Base-by-base conservation (phyloP, 2,329 filamentous ascomycete genomes). In the Calonectria fujianensis region DNA sequence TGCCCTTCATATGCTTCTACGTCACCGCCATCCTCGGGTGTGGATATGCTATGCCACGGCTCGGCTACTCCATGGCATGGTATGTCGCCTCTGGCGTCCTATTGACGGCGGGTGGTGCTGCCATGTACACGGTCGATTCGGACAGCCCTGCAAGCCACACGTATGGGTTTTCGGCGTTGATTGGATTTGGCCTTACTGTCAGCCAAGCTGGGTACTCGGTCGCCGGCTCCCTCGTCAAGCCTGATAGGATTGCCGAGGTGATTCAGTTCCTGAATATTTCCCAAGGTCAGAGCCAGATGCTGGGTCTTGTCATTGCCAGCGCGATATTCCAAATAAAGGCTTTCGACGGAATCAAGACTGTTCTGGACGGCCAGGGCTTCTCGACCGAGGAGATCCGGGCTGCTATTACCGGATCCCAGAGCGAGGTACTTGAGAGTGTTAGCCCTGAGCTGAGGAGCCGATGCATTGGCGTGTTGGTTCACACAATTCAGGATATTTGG, bases 1-100 rank as follows among this genome's bases (percentile, higher is more conserved):
- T 79, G n/a, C 77, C 77, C 2, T 77, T 79, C 48, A 52, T 78
- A 29, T 76, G 66, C 63, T 73, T 78, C 41, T 76, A 75, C n/a
- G 63, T 78, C 45, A 57, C 69, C 2, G 69, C 69, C 10, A 77
- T 75, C 37, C 69, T 79, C 7, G 45, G 69, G 10, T 70, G 69
- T 6, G 75, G 78, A 29, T 73, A 73, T 32, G 61, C 67, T 20
- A 70, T 79, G 72, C 72, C 74, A 10, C 70, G 75, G 45, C 48
- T 72, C 14, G 74, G 75, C 5, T 77, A 75, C 35, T 57, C 66
- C 41, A 69, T 70, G 64, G 48, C 57, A 5, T 74, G 54, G 48
- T 78, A 75, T 20, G 20, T 78, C 2, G 29, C 74, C 29, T 69
- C 67, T 4, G 74, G 76, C 18, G 24, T 73, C 9, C 31, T 75